A percentile compares a stretch with the other conserved stretches of the same genome.
Conservation (phyloP, 208 protist genomes). For the Herpetomonas samuelpessoai region DNA sequence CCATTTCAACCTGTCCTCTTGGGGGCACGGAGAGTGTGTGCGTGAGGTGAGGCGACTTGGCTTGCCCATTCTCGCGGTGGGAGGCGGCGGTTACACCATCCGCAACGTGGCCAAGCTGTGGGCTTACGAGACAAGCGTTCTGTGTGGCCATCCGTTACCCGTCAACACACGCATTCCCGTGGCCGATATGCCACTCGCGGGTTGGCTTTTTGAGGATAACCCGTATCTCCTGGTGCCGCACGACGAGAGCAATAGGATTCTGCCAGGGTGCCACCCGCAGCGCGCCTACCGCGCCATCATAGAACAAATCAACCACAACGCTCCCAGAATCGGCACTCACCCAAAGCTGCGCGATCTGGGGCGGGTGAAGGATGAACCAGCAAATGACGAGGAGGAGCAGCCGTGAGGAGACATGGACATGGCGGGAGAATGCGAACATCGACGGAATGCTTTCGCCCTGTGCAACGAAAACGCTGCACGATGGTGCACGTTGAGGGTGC, state of each 20-base stretch:
- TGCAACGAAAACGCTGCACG: no score
- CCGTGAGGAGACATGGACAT: no score
- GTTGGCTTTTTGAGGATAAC: slow-evolving; percentile 83
- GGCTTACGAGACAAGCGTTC: slow-evolving; percentile 92
- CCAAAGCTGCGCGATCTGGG: slow-evolving; percentile 14
- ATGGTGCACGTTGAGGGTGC: no score
- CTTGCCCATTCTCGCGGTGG: slow-evolving; percentile 96
- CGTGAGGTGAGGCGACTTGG: slow-evolving; percentile 91
- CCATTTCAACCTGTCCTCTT: slow-evolving; percentile 90
- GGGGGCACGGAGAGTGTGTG: slow-evolving; percentile 95
- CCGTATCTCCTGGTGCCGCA: slow-evolving; percentile 67
- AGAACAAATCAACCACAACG: slow-evolving; percentile 76
- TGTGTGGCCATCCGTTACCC: slow-evolving; percentile 65
- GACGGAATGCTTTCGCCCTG: no score
- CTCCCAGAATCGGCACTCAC: slow-evolving; percentile 43
- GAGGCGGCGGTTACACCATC: slow-evolving; percentile 99
- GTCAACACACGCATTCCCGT: slow-evolving; percentile 67
- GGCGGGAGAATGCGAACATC: no score
- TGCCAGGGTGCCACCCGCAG: slow-evolving; percentile 65
- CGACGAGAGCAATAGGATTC: slow-evolving; percentile 65
- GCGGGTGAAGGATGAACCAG: background rate
- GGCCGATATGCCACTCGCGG: slow-evolving; percentile 60
- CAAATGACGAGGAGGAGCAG: slow-evolving; percentile 5
- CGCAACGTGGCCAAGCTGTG: slow-evolving; percentile 99
- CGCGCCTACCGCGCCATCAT: slow-evolving; percentile 57